Evolutionary conservation across 108 stramenopile genomes (phyloP).

Genomic region (Fistulifera pelliculosa): DNA sequence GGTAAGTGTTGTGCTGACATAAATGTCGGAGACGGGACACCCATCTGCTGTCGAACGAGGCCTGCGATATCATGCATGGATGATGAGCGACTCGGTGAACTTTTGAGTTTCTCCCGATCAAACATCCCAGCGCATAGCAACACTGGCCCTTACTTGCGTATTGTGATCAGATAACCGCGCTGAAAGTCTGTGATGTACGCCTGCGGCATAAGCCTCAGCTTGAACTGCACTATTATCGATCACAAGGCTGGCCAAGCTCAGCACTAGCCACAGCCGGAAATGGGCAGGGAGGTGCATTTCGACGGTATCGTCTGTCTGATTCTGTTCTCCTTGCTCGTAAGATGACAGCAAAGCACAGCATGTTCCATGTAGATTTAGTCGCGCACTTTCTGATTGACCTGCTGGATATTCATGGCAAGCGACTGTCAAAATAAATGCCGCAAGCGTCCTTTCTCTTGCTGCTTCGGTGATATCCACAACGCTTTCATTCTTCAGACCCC

Average conservation of each 20-base stretch:
- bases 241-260: slow-evolving; percentile 73
- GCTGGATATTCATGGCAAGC: slow-evolving; percentile 65
- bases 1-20: not conserved
- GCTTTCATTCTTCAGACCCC: slow-evolving; percentile 22
- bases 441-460: slow-evolving; percentile 74
- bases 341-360: slow-evolving; percentile 53
- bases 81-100: slow-evolving; percentile 1
- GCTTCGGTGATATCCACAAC: slow-evolving; percentile 23
- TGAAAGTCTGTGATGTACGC: slow-evolving; percentile 58
- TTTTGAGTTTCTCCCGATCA: slow-evolving; percentile 31
- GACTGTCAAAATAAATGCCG: slow-evolving; percentile 82
- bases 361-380: slow-evolving; percentile 60
- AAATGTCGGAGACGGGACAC: not conserved
- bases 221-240: slow-evolving; percentile 58
- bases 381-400: slow-evolving; percentile 82
- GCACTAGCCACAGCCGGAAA: slow-evolving; percentile 78
- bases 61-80: not conserved
- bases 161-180: slow-evolving; percentile 46
- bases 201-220: slow-evolving; percentile 41
- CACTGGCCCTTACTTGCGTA: slow-evolving; percentile 73
- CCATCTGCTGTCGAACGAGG: not conserved
- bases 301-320: slow-evolving; percentile 1
- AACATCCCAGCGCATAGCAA: slow-evolving; percentile 82
- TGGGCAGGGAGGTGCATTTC: slow-evolving; percentile 21
- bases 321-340: slow-evolving; percentile 16